phyloP scores from a whole-genome alignment of 176 grass and related monocot species.

The Saccharum officinarum region DNA sequence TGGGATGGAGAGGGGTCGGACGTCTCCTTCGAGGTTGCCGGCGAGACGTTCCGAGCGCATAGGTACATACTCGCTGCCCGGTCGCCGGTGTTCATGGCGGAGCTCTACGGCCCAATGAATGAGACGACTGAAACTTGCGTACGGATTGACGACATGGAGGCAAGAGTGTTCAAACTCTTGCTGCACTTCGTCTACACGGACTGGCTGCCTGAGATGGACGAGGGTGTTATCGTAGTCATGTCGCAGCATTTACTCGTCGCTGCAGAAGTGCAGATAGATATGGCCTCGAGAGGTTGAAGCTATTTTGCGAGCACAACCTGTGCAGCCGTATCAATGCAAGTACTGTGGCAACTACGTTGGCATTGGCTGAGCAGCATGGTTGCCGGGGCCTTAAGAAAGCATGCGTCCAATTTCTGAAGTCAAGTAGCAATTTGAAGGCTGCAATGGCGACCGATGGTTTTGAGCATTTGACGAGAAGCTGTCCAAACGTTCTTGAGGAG shows the following conservation, averaged over 20 bases:
- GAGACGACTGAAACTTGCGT: neutral
- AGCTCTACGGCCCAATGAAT: neutral
- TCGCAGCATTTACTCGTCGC: neutral
- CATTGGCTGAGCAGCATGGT: neutral
- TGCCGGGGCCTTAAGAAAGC: neutral
- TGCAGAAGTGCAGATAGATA: neutral
- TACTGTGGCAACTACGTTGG: neutral
- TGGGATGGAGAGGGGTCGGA: neutral
- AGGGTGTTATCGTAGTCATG: neutral
- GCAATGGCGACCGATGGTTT: neutral
- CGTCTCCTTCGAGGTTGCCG: neutral
- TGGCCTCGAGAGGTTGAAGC: neutral
- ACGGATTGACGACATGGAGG: neutral
- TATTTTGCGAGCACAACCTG: neutral
- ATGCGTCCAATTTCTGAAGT: conserved; percentile 19
- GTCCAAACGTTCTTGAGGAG: neutral
- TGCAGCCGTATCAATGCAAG: neutral
- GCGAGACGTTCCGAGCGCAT: neutral
- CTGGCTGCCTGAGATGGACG: neutral
- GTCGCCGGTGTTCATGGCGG: neutral
- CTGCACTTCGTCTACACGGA: neutral
- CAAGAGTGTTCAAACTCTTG: neutral
- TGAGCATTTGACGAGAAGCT: neutral
- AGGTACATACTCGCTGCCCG: neutral
- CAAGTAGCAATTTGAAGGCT: neutral